These are phyloP conservation scores for Zoysia pacifica DNA, from an alignment of 176 grass and related monocot genomes.

Conservation along the genomic window DNA sequence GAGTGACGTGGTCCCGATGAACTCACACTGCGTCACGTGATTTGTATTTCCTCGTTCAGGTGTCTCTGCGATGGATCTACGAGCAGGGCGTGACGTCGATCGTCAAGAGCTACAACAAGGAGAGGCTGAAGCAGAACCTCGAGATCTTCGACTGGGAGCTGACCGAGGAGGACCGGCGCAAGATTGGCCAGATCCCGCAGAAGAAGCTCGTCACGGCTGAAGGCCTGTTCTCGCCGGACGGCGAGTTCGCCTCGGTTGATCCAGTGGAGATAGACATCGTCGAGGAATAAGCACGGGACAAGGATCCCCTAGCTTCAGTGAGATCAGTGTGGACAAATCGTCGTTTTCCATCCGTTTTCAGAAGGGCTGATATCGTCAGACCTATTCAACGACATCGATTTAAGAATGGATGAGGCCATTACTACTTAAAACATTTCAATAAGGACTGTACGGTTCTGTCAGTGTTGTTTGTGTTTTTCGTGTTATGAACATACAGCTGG, in stretches of 20 bases:
- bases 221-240: constrained; percentile 15
- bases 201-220: constrained; percentile 11
- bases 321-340: no score
- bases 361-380: no score
- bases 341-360: no score
- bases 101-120: constrained; percentile 59
- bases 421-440: no score
- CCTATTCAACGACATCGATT: no score
- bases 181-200: constrained; percentile 56
- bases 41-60: constrained; percentile 19
- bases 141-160: constrained; percentile 55
- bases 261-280: constrained; percentile 41
- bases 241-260: constrained; percentile 36
- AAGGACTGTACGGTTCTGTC: no score
- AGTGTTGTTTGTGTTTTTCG: no score
- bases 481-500: no score
- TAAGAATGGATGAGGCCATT: no score
- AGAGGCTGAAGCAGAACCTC: constrained; percentile 49
- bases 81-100: constrained; percentile 51
- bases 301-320: background rate
- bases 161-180: constrained; percentile 39
- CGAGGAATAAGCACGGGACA: background rate
- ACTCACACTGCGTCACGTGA: background rate
- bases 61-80: constrained; percentile 58
- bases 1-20: background rate